Evolutionary conservation across 441 rosid species (phyloP).

Genomic region (Populus hybrid): DNA sequence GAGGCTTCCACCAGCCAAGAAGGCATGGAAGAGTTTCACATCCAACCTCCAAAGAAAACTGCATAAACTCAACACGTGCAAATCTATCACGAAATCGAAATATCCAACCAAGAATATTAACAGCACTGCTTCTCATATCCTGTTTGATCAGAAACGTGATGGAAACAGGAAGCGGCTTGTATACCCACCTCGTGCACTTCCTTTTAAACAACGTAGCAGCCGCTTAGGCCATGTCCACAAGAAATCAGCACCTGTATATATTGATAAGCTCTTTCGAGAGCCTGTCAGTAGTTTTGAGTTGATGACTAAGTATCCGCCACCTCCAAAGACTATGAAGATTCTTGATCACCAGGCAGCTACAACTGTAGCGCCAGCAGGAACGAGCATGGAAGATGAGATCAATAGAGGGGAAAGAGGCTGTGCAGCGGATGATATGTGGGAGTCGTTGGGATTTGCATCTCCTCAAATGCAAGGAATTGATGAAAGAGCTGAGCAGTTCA

Average conservation of each 20-base stretch:
- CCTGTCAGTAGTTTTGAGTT: slow-evolving; percentile 2
- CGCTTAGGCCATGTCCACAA: slow-evolving; percentile 25
- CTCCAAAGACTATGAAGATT: slow-evolving; percentile 10
- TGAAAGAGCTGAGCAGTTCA: slow-evolving; percentile 76
- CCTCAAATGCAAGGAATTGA: slow-evolving; percentile 54
- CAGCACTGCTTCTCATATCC: neutral
- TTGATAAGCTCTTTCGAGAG: slow-evolving; percentile 54
- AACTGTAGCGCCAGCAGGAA: slow-evolving; percentile 1
- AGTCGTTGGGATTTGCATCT: slow-evolving; percentile 44
- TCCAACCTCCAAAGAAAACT: slow-evolving; percentile 47
- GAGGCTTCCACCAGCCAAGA: slow-evolving; percentile 54
- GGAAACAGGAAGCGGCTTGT: neutral
- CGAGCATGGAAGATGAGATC: slow-evolving; percentile 23
- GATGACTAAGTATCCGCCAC: slow-evolving; percentile 7
- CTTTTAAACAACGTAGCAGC: slow-evolving; percentile 15
- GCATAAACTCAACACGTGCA: slow-evolving; percentile 40
- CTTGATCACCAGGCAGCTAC: neutral
- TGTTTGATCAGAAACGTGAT: slow-evolving; percentile 6
- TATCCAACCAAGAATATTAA: neutral
- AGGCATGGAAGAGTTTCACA: slow-evolving; percentile 70
- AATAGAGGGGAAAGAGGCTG: slow-evolving; percentile 7
- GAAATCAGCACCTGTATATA: slow-evolving; percentile 41
- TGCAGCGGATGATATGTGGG: slow-evolving; percentile 49
- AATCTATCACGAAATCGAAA: slow-evolving; percentile 34
- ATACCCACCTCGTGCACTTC: slow-evolving; percentile 1